Percentiles rank a stretch among this genome's conserved stretches.
Evolutionary conservation across 23 red algal species (phyloP).

Genomic region (Cyanidiococcus yangmingshanensis): DNA sequence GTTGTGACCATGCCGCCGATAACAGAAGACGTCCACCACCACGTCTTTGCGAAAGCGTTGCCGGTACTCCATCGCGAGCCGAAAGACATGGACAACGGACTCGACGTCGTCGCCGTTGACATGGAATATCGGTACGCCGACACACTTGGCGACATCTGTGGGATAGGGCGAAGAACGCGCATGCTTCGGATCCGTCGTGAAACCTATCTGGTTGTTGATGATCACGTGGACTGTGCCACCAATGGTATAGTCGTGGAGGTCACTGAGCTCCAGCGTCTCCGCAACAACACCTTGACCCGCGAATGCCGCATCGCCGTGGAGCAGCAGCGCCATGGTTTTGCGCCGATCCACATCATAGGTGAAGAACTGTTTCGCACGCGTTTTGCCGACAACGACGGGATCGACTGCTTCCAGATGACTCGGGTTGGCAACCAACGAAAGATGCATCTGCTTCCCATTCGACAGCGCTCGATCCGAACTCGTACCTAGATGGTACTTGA

Average conservation of each 20-base stretch:
- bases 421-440: constrained; percentile 95
- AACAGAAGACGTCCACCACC: constrained; percentile 97
- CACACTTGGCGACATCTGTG: constrained; percentile 94
- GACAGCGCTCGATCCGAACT: constrained; percentile 39
- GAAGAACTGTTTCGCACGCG: constrained; percentile 96
- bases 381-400: constrained; percentile 97
- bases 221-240: constrained; percentile 93
- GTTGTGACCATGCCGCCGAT: constrained; percentile 94
- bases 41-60: constrained; percentile 98
- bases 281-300: constrained; percentile 97
- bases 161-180: constrained; percentile 96
- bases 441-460: constrained; percentile 58
- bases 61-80: constrained; percentile 88
- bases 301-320: constrained; percentile 98
- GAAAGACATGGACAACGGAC: constrained; percentile 79
- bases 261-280: constrained; percentile 89
- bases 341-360: constrained; percentile 53
- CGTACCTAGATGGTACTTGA: constrained; percentile 97
- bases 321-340: constrained; percentile 68
- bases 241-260: constrained; percentile 94
- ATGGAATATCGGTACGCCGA: constrained; percentile 99
- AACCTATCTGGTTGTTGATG: constrained; percentile 99
- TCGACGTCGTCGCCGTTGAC: constrained; percentile 97
- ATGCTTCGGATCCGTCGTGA: constrained; percentile 92
- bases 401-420: constrained; percentile 96